A percentile compares a stretch with the other conserved stretches of the same genome.
These are phyloP conservation scores for Zelopaecilomyces penicillatus DNA, from an alignment of 2,329 filamentous ascomycete species.

Conservation along the genomic window DNA sequence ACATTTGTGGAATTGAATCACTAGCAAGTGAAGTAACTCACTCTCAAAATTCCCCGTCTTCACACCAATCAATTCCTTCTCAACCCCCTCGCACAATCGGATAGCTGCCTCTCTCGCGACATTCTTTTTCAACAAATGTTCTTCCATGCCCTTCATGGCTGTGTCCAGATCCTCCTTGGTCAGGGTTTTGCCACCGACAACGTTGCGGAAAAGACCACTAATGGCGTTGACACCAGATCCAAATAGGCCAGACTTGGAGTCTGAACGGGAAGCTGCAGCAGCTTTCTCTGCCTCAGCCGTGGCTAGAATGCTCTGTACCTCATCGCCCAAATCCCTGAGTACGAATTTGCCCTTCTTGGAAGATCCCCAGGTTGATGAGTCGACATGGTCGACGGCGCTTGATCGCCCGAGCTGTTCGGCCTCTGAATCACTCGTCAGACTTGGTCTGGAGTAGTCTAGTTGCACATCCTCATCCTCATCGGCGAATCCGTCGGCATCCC, in stretches of 20 bases:
- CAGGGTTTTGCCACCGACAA: conserved; percentile 88
- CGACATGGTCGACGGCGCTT: conserved; percentile 62
- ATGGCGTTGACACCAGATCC: conserved; percentile 75
- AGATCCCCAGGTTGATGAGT: conserved; percentile 74
- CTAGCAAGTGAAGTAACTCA: conserved; percentile 14
- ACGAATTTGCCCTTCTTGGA: conserved; percentile 89
- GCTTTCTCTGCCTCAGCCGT: conserved; percentile 62
- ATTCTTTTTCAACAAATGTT: conserved; percentile 90
- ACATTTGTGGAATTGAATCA: background rate
- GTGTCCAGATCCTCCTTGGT: conserved; percentile 85
- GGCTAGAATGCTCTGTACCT: conserved; percentile 83
- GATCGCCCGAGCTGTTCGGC: conserved; percentile 40
- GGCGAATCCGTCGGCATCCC: conserved; percentile 82
- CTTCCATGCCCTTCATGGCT: conserved; percentile 91
- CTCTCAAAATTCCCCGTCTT: conserved; percentile 90
- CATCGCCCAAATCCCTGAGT: conserved; percentile 84
- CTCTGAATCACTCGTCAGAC: conserved; percentile 46
- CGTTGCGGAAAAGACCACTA: conserved; percentile 83
- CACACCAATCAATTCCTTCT: conserved; percentile 79
- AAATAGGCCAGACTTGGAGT: conserved; percentile 55
- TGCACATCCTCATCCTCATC: conserved; percentile 66
- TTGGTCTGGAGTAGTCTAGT: conserved; percentile 77
- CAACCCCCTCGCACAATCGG: conserved; percentile 82
- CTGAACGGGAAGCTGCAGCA: conserved; percentile 34
- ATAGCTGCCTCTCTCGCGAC: conserved; percentile 91